phyloP scores from a whole-genome alignment of 805 yeast species.

The Clavispora asparagi region DNA sequence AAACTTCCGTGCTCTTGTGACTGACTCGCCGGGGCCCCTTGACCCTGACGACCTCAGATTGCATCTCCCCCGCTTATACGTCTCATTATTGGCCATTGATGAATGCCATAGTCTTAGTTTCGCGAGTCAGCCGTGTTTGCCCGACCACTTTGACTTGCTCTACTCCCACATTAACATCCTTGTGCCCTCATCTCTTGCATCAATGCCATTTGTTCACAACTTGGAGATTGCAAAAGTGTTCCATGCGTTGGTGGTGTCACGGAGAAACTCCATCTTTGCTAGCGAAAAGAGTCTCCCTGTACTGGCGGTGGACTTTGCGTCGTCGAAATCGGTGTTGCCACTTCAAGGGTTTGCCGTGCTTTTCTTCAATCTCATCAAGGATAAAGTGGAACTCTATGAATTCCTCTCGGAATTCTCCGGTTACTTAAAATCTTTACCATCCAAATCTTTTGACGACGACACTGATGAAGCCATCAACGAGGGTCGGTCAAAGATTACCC shows the following conservation, averaged over 20 bases:
- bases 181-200: not conserved
- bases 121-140: constrained; percentile 35
- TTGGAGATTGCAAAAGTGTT: constrained; percentile 4
- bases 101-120: constrained; percentile 47
- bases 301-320: not conserved
- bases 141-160: constrained; percentile 2
- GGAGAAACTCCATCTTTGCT: not conserved
- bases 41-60: constrained; percentile 9
- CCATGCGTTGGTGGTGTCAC: constrained; percentile 1
- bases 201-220: constrained; percentile 2
- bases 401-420: constrained; percentile 30
- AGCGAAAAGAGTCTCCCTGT: not conserved
- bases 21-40: not conserved
- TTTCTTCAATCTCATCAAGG: constrained; percentile 19
- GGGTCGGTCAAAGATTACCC: constrained; percentile 33
- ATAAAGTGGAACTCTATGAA: constrained; percentile 33
- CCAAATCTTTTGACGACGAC: constrained; percentile 16
- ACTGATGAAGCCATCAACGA: constrained; percentile 26
- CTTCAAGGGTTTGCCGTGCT: constrained; percentile 4
- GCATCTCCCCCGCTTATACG: constrained; percentile 40
- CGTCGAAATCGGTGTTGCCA: not conserved
- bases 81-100: constrained; percentile 44
- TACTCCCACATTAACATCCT: not conserved
- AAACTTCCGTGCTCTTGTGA: constrained; percentile 28
- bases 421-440: constrained; percentile 1